Evolutionary conservation across 2,329 filamentous ascomycete genomes (phyloP).

Genomic region (Pyricularia grisea): DNA sequence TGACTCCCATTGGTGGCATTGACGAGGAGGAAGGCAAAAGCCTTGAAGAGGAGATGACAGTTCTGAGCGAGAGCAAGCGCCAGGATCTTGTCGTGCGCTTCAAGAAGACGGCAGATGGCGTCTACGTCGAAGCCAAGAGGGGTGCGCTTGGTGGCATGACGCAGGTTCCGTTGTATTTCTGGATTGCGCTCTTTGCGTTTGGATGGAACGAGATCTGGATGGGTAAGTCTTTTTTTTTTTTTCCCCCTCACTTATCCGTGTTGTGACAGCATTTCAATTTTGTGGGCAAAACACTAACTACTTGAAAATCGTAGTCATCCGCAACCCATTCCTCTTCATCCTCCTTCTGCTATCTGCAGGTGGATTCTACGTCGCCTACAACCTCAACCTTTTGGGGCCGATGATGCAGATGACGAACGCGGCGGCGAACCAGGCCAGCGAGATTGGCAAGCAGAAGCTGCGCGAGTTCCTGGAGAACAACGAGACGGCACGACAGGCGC

Average conservation of each 20-base stretch:
- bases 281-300: constrained; percentile 1
- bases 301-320: constrained; percentile 58
- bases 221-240: constrained; percentile 46
- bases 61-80: constrained; percentile 82
- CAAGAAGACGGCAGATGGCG: constrained; percentile 96
- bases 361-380: constrained; percentile 83
- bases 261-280: constrained; percentile 9
- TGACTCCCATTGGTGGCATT: constrained; percentile 81
- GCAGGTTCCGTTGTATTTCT: constrained; percentile 92
- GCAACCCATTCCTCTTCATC: constrained; percentile 89
- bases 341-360: constrained; percentile 69
- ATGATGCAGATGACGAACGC: constrained; percentile 94
- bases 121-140: constrained; percentile 96
- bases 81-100: constrained; percentile 90
- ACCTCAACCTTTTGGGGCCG: constrained; percentile 88
- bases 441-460: constrained; percentile 85
- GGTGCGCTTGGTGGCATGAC: constrained; percentile 93
- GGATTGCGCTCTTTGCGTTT: constrained; percentile 74
- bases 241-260: not conserved
- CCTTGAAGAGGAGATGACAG: constrained; percentile 89
- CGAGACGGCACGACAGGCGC: constrained; percentile 75
- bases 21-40: constrained; percentile 94
- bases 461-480: constrained; percentile 82
- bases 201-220: constrained; percentile 99
- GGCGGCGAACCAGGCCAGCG: constrained; percentile 73